phyloP scores from a whole-genome alignment of 306 rosid genomes.

The Elaeagnus macrophylla region DNA sequence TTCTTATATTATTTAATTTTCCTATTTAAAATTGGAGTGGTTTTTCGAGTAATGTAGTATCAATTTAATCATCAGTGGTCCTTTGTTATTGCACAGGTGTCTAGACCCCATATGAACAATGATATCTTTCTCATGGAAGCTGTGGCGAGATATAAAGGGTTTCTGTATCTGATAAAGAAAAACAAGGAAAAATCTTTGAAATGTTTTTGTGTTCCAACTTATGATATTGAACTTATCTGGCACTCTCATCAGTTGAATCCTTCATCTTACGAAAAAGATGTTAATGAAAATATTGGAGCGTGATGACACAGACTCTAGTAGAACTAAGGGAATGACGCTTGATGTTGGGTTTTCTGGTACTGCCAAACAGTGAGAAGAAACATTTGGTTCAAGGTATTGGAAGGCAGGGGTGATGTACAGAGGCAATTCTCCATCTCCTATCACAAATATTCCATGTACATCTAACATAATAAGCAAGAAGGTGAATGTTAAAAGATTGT shows the following conservation, averaged over 20 bases:
- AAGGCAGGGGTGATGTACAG: constrained; percentile 88
- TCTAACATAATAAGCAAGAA: constrained; percentile 33
- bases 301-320: constrained; percentile 85
- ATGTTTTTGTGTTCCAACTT: constrained; percentile 82
- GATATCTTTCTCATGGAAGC: constrained; percentile 69
- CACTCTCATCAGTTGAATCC: constrained; percentile 87
- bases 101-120: constrained; percentile 64
- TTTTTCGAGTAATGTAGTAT: too few species aligned
- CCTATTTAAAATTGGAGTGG: too few species aligned
- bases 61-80: not conserved
- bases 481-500: constrained; percentile 29
- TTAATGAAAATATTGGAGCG: constrained; percentile 73
- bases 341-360: constrained; percentile 91
- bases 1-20: too few species aligned
- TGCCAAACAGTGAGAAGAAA: constrained; percentile 79
- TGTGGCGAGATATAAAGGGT: constrained; percentile 77
- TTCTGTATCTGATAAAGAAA: constrained; percentile 67
- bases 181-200: constrained; percentile 64
- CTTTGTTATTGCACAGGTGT: constrained; percentile 36
- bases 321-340: constrained; percentile 86
- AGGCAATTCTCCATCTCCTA: constrained; percentile 67
- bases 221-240: constrained; percentile 91
- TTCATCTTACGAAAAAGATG: constrained; percentile 63
- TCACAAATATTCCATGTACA: constrained; percentile 39
- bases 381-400: constrained; percentile 87